phyloP scores from a whole-genome alignment of 495 filamentous ascomycete genomes.

The Cudoniella acicularis region DNA sequence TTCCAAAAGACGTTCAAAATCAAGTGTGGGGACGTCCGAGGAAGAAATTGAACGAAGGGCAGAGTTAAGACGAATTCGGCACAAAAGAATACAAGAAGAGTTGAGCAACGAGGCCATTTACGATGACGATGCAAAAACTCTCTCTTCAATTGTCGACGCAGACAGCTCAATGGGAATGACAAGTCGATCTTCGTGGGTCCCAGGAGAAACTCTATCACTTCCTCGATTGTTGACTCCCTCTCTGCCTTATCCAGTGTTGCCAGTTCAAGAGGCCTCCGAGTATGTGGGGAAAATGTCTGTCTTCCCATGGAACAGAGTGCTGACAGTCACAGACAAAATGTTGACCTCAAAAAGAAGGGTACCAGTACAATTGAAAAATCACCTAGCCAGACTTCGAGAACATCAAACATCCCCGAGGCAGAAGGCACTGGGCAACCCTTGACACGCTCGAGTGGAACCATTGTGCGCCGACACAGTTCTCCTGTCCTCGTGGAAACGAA shows the following conservation, averaged over 20 bases:
- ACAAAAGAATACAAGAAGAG: slow-evolving; percentile 50
- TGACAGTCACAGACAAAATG: background rate
- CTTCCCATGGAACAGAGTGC: too few species aligned
- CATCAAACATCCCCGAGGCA: background rate
- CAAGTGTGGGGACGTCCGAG: slow-evolving; percentile 40
- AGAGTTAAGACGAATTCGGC: slow-evolving; percentile 46
- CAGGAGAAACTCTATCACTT: background rate
- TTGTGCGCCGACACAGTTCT: slow-evolving; percentile 17
- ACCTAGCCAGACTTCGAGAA: background rate
- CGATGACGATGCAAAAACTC: slow-evolving; percentile 27
- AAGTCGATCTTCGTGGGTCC: slow-evolving; percentile 3
- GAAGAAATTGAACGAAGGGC: slow-evolving; percentile 47
- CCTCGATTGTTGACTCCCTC: slow-evolving; percentile 1
- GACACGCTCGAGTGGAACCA: background rate
- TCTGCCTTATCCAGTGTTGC: background rate
- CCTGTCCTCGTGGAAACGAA: slow-evolving; percentile 1
- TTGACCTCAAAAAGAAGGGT: background rate
- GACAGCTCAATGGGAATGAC: background rate
- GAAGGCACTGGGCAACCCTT: background rate
- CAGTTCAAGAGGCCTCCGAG: too few species aligned
- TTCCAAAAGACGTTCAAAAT: slow-evolving; percentile 33
- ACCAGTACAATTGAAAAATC: background rate
- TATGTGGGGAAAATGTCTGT: too few species aligned
- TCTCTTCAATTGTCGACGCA: slow-evolving; percentile 9
- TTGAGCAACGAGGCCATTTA: slow-evolving; percentile 33